Evolutionary conservation across 2,329 filamentous ascomycete species (phyloP).

Genomic region (Westerdykella ornata): DNA sequence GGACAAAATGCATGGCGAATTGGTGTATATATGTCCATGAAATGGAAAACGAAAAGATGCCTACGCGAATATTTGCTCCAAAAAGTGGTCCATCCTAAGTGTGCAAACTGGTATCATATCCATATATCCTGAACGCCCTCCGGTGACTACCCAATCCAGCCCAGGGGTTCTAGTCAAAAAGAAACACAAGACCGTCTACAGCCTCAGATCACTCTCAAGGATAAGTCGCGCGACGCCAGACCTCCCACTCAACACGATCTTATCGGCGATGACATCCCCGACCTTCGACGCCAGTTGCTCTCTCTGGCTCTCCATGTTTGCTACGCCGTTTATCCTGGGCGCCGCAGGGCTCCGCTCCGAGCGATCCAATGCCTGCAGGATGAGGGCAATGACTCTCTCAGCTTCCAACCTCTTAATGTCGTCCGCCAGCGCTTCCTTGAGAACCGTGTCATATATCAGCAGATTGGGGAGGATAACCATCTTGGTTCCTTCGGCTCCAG

Average conservation of each 20-base stretch:
- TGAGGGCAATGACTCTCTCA: slow-evolving; percentile 52
- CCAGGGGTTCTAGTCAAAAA: neutral
- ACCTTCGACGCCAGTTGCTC: slow-evolving; percentile 39
- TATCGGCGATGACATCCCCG: slow-evolving; percentile 40
- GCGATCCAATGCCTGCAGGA: slow-evolving; percentile 51
- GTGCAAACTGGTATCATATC: neutral
- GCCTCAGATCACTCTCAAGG: slow-evolving; percentile 21
- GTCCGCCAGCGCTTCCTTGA: slow-evolving; percentile 48
- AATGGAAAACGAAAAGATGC: too few relatives aligned
- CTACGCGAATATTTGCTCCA: neutral
- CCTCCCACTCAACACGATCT: slow-evolving; percentile 37
- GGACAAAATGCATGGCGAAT: too few relatives aligned
- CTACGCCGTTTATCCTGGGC: slow-evolving; percentile 35
- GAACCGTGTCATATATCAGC: slow-evolving; percentile 55
- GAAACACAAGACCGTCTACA: neutral
- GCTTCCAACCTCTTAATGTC: slow-evolving; percentile 53
- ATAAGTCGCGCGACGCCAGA: slow-evolving; percentile 34
- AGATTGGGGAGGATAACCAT: slow-evolving; percentile 61
- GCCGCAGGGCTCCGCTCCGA: slow-evolving; percentile 45
- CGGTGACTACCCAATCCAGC: neutral
- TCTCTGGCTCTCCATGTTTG: slow-evolving; percentile 37
- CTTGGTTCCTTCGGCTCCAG: slow-evolving; percentile 60
- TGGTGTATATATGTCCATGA: neutral
- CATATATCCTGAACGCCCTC: neutral
- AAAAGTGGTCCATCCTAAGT: neutral